Base-by-base conservation (phyloP, 768 basidiomycete genomes). In the Sporobolomyces phaffii region DNA sequence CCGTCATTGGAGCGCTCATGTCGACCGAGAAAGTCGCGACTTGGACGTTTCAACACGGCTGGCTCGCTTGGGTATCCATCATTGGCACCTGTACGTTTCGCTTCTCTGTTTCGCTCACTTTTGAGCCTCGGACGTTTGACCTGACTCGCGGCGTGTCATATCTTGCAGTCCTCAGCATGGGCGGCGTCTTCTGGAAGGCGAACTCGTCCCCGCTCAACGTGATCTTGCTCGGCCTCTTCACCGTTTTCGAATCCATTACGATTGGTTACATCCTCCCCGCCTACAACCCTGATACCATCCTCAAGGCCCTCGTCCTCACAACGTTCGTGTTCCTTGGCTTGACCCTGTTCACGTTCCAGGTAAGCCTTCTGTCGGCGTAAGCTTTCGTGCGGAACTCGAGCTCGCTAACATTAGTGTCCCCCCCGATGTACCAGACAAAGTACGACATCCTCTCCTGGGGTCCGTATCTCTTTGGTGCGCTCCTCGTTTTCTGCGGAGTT, bases 371-470 rank as follows among this genome's bases (percentile, higher is more conserved):
- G 18, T 10, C 22, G 5, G 20, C n/a, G n/a, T n/a, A n/a, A n/a
- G n/a, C n/a, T n/a, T n/a, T n/a, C n/a, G n/a, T n/a, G n/a, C n/a
- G n/a, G n/a, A n/a, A 15, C 20, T 38, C 22, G 1, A 34, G 36
- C 52, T 65, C 41, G 64, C 70, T 68, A 14, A 51, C 47, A 26
- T 15, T 26, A 51, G 6, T 47, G 26, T 60, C n/a, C 40, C 52
- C 28, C 28, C 13, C 0, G 24, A 8, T 17, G 18, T 38, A 2
- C 34, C 74, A 76, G 68, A 56, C 62, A 13, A 76, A 75, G 88
- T 96, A 91, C 78, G 93, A 98, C 80, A 97, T 99, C 79, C 87
- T 86, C 17, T 89, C 89, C 59, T 84, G 96, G 81, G 92, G 86
- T 0, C 89, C 93, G 1, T 94, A 87, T 84, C 82, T 97, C 33